These are phyloP conservation scores for Vickermania spadyakhi DNA, from an alignment of 208 protist species.

Conservation along the genomic window DNA sequence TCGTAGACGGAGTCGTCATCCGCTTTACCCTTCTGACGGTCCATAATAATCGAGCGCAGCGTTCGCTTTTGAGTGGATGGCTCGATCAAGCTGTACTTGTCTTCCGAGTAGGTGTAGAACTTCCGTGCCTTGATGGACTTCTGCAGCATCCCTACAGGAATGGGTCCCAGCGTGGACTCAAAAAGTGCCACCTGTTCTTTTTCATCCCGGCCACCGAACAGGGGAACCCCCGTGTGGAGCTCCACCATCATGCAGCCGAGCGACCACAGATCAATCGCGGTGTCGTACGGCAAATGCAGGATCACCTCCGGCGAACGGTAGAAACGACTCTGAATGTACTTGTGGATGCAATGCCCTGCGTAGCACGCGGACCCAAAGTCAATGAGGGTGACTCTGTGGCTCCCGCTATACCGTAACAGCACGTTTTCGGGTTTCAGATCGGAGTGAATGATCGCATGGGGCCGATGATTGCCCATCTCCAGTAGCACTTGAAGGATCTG, in stretches of 20 bases:
- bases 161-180: slow-evolving; percentile 60
- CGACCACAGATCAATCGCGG: slow-evolving; percentile 97
- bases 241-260: slow-evolving; percentile 98
- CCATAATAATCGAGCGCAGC: neutral
- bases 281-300: slow-evolving; percentile 90
- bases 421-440: slow-evolving; percentile 98
- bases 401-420: slow-evolving; percentile 81
- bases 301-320: slow-evolving; percentile 98
- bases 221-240: slow-evolving; percentile 93
- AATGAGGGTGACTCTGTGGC: slow-evolving; percentile 86
- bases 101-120: slow-evolving; percentile 35
- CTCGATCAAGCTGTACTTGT: neutral
- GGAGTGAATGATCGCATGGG: slow-evolving; percentile 95
- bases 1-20: slow-evolving; percentile 12
- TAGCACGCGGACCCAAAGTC: slow-evolving; percentile 98
- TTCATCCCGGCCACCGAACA: slow-evolving; percentile 95
- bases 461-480: slow-evolving; percentile 77
- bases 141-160: slow-evolving; percentile 54
- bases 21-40: neutral
- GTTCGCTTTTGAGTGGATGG: neutral
- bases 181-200: slow-evolving; percentile 93
- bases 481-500: slow-evolving; percentile 88
- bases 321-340: slow-evolving; percentile 97
- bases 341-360: slow-evolving; percentile 89
- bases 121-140: slow-evolving; percentile 35